Evolutionary conservation across 176 grass and related monocot species (phyloP).

Genomic region (Poa pratensis): DNA sequence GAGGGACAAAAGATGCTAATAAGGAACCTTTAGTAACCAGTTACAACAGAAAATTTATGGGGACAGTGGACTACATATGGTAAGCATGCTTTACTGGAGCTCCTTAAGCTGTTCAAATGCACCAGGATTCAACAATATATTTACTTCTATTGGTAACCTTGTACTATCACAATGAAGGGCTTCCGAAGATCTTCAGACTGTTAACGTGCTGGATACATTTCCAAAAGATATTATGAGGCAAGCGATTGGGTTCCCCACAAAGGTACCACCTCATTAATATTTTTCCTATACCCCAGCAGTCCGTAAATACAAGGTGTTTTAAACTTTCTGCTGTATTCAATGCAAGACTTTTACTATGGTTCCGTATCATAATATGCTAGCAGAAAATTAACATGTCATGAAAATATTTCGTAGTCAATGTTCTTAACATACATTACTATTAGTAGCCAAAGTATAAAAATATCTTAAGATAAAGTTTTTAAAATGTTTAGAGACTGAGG

Average conservation of each 20-base stretch:
- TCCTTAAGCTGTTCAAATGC: conserved; percentile 8
- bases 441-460: background rate
- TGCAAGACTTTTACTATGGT: background rate
- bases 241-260: conserved; percentile 80
- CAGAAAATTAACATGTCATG: background rate
- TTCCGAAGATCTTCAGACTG: conserved; percentile 77
- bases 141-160: conserved; percentile 33
- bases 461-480: conserved; percentile 2
- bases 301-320: background rate
- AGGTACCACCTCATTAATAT: conserved; percentile 51
- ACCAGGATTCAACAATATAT: conserved; percentile 28
- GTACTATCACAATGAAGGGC: conserved; percentile 53
- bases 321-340: background rate
- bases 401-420: background rate
- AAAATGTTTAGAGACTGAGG: conserved; percentile 12
- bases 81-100: conserved; percentile 40
- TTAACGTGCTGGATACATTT: conserved; percentile 81
- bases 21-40: conserved; percentile 83
- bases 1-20: conserved; percentile 73
- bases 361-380: conserved; percentile 5
- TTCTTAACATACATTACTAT: background rate
- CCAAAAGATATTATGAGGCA: conserved; percentile 76
- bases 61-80: conserved; percentile 98
- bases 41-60: conserved; percentile 87
- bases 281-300: conserved; percentile 1